Base-by-base conservation (phyloP, 2,329 filamentous ascomycete genomes). In the Trichoderma koningiopsis region DNA sequence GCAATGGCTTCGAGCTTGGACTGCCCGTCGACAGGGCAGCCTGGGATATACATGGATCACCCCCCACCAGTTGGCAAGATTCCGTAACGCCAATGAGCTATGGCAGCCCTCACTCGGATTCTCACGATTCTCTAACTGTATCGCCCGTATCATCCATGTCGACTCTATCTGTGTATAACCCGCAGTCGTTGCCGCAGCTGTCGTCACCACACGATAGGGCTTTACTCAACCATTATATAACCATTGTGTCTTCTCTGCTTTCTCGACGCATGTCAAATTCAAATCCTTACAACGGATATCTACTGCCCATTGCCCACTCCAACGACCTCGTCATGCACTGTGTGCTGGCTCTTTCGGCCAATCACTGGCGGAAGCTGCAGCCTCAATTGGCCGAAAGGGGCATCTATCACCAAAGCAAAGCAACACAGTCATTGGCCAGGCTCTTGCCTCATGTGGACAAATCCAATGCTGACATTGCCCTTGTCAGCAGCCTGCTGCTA, bases 401-500 rank as follows among this genome's bases (percentile, higher is more conserved):
- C 10, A 68, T 79, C 3, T 52, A 75, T 31, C 77, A 79, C 68
- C 76, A 79, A 69, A 75, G 75, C 70, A 74, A 77, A 62, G 78
- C 77, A 4, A 77, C 77, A 1, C 74, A 77, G 58, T 70, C 76
- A 3, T 71, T 79, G 19, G 77, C 77, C 29, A 68, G 73, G n/a
- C 70, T 79, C 19, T 70, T 80, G 27, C 77, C 78, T 1, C 77
- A 79, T 13, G 79, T 82, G 0, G 74, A 78, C 55, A 73, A 70
- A 29, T 74, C 73, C 7, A 77, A 73, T 14, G 75, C 74, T 19
- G 77, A 78, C 52, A 77, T 81, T 62, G 79, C 81, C 11, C 80
- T 82, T 24, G 77, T 78, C 3, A 77, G 79, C 19, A 79, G 81
- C n/a, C 74, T 83, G 16, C 66, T 83, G 11, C 76, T 83, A 0